A percentile compares a stretch with the other conserved stretches of the same genome.
Evolutionary conservation across 768 basidiomycete species (phyloP).

Genomic region (Dacryopinax primogenitus): DNA sequence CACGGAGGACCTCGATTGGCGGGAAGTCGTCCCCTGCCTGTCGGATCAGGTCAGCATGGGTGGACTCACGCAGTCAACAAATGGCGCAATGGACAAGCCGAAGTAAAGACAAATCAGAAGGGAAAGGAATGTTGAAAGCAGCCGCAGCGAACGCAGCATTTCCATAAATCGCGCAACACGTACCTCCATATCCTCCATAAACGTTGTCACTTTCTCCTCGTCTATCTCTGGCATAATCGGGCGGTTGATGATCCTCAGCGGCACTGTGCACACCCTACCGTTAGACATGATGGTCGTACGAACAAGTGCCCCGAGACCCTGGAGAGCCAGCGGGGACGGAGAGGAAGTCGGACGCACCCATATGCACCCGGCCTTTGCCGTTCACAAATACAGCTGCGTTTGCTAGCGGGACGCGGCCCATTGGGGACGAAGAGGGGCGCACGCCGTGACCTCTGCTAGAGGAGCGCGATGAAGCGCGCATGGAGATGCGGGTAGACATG

Average conservation of each 20-base stretch:
- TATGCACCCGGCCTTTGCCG: conserved; percentile 5
- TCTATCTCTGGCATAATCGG: conserved; percentile 26
- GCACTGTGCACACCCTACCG: conserved; percentile 16
- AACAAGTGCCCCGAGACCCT: background rate
- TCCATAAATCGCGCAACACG: conserved; percentile 1
- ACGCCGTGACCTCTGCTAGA: conserved; percentile 1
- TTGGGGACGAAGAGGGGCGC: background rate
- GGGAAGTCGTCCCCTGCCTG: conserved; percentile 28
- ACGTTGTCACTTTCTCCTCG: conserved; percentile 25
- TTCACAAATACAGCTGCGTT: conserved; percentile 1
- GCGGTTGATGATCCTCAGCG: conserved; percentile 26
- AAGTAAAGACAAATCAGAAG: too few relatives aligned
- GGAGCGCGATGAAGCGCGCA: background rate
- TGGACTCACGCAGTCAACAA: too few relatives aligned
- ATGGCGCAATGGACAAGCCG: background rate
- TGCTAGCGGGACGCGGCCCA: conserved; percentile 6
- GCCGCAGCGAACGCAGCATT: background rate
- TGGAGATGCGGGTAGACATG: background rate
- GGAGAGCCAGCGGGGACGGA: background rate
- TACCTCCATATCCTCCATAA: conserved; percentile 29
- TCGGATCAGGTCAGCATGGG: background rate
- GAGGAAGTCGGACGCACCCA: background rate
- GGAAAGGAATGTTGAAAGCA: background rate
- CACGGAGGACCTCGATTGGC: conserved; percentile 27
- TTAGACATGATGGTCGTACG: background rate